Evolutionary conservation across 495 filamentous ascomycete species (phyloP).

Genomic region (Tuber melanosporum): DNA sequence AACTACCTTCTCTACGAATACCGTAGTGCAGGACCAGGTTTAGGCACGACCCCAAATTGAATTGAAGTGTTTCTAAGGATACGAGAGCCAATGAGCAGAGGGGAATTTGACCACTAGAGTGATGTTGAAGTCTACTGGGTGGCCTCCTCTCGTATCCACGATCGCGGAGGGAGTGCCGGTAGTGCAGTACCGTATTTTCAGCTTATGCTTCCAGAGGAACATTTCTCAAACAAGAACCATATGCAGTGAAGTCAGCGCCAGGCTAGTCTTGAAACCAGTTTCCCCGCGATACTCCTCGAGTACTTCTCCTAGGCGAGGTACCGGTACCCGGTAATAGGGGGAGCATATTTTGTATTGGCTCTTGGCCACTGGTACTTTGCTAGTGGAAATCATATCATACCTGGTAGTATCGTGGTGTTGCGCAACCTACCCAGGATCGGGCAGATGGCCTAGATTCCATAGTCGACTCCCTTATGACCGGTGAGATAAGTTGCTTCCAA

Average conservation of each 20-base stretch:
- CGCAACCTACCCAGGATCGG: no score
- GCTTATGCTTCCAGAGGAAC: background rate
- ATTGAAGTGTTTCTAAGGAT: background rate
- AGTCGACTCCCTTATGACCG: no score
- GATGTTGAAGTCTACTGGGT: background rate
- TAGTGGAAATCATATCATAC: no score
- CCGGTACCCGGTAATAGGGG: no score
- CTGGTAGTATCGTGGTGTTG: no score
- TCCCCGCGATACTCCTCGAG: background rate
- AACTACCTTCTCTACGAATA: background rate
- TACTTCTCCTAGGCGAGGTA: no score
- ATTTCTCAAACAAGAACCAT: background rate
- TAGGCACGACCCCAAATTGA: background rate
- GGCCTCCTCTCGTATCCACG: background rate
- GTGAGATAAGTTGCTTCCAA: no score
- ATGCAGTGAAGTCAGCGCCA: background rate
- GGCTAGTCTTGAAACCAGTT: background rate
- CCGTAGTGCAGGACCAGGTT: background rate
- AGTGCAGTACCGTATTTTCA: background rate
- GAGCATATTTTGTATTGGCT: no score
- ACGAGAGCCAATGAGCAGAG: background rate
- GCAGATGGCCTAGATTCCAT: no score
- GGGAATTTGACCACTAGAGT: background rate
- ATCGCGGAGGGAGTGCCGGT: background rate
- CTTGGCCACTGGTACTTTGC: no score